Base-by-base conservation (phyloP, 2,329 filamentous ascomycete species). In the Alternaria ethzedia region DNA sequence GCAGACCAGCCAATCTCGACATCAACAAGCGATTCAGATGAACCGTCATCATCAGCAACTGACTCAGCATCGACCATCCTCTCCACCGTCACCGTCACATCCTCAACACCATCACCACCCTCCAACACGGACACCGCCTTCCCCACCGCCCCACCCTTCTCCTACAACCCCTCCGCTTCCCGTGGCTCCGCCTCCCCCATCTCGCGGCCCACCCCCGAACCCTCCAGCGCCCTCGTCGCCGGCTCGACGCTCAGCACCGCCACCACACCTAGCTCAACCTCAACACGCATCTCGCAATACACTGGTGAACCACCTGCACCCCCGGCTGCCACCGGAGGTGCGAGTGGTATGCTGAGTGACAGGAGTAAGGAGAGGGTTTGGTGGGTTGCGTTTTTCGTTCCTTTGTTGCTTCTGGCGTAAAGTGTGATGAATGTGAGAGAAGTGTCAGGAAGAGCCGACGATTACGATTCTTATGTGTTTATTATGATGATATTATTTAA, bases 291-390 rank as follows among this genome's bases (percentile, higher is more conserved):
- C 11, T 20, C 73, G 32, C 59, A 65, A 20, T 51, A 60, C 10
- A 74, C 72, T 1, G 68, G 59, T 2, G 69, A 71, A 21, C 75
- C 76, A 13, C 73, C 70, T 41, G 75, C 76, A n/a, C 76, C 76
- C 11, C 73, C 70, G 41, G 75, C 76, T 11, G 75, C 76, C 6
- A 73, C 69, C 12, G 65, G 63, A 26, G 70, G 70, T 9, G 64
- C 64, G 6, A 60, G 65, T 6, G 62, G 49, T 6, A 43, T 49
- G 9, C 6, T 68, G 11, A 56, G 55, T 17, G 23, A 52, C 2
- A 61, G 52, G 26, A 59, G 54, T 2, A 74, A 72, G 21, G 75
- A 77, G 55, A 65, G 55, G 49, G 75, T 78, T 0, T 78, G 76
- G 75, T 78, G 76, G 76, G 44, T 78, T 9, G 58, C 69, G 2